These are phyloP conservation scores for Penicillium steckii DNA, from an alignment of 495 filamentous ascomycete genomes.

Conservation along the genomic window DNA sequence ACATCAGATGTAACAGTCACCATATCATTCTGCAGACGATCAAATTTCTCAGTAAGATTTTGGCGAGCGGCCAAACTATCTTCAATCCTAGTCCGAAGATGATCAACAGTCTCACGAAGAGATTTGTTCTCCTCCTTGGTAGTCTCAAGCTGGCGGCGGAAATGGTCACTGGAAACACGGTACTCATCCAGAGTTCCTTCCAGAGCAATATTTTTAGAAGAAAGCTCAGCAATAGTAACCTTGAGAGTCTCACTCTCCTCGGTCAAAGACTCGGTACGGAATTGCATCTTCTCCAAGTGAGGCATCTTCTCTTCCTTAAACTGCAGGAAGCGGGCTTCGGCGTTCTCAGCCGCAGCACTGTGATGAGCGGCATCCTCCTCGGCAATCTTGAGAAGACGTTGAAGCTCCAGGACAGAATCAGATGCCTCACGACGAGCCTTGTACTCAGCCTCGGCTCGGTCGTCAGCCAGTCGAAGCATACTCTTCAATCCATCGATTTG, in stretches of 20 bases:
- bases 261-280: constrained; percentile 61
- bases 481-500: constrained; percentile 54
- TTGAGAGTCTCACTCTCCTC: constrained; percentile 63
- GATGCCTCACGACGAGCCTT: constrained; percentile 65
- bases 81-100: constrained; percentile 72
- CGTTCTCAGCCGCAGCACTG: constrained; percentile 66
- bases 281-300: constrained; percentile 48
- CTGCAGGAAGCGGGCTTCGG: constrained; percentile 53
- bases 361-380: constrained; percentile 72
- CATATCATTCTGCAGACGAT: constrained; percentile 83
- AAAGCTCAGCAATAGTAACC: constrained; percentile 62
- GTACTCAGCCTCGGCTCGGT: constrained; percentile 59
- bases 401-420: constrained; percentile 68
- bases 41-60: constrained; percentile 74
- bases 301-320: constrained; percentile 54
- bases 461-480: constrained; percentile 51
- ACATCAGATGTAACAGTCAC: constrained; percentile 71
- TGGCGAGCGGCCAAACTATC: constrained; percentile 79
- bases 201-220: constrained; percentile 55
- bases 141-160: constrained; percentile 54
- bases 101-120: constrained; percentile 64
- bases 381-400: constrained; percentile 67
- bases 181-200: constrained; percentile 62
- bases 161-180: constrained; percentile 54
- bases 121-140: constrained; percentile 55